Evolutionary conservation across 1,284 basidiomycete genomes (phyloP).

Genomic region (Moniliophthora roreri): DNA sequence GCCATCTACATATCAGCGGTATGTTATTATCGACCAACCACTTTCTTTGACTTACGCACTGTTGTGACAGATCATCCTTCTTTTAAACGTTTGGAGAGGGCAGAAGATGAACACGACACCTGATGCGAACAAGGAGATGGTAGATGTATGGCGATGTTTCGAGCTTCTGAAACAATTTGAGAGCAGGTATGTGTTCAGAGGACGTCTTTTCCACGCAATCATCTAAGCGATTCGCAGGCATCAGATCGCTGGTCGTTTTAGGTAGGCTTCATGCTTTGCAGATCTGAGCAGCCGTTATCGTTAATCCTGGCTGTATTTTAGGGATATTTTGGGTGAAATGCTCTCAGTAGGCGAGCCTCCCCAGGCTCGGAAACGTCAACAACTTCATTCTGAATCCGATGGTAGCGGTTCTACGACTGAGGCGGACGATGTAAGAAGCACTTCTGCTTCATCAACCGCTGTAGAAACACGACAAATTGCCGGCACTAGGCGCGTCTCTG

Average conservation of each 20-base stretch:
- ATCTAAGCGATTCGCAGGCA: background rate
- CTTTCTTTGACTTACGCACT: constrained; percentile 12
- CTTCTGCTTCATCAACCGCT: background rate
- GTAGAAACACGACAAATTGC: background rate
- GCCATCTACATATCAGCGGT: constrained; percentile 1
- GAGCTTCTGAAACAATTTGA: constrained; percentile 51
- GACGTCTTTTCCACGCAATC: background rate
- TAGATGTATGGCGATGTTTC: constrained; percentile 61
- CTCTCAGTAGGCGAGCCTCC: constrained; percentile 7
- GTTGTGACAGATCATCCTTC: constrained; percentile 46
- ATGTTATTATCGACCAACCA: background rate
- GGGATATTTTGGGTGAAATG: constrained; percentile 12
- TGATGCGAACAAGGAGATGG: constrained; percentile 51
- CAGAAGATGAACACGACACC: constrained; percentile 42
- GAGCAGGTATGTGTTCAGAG: constrained; percentile 27
- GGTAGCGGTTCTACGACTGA: constrained; percentile 3
- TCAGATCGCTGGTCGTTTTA: constrained; percentile 9
- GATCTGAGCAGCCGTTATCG: background rate
- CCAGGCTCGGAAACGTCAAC: background rate
- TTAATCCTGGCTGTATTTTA: no score
- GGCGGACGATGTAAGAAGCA: background rate
- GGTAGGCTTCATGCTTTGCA: constrained; percentile 2
- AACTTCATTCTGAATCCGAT: background rate
- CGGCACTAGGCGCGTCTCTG: background rate
- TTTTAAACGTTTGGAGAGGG: constrained; percentile 61